Evolutionary conservation across 148 eudicot genomes (phyloP).

Genomic region (Talinum fruticosum): DNA sequence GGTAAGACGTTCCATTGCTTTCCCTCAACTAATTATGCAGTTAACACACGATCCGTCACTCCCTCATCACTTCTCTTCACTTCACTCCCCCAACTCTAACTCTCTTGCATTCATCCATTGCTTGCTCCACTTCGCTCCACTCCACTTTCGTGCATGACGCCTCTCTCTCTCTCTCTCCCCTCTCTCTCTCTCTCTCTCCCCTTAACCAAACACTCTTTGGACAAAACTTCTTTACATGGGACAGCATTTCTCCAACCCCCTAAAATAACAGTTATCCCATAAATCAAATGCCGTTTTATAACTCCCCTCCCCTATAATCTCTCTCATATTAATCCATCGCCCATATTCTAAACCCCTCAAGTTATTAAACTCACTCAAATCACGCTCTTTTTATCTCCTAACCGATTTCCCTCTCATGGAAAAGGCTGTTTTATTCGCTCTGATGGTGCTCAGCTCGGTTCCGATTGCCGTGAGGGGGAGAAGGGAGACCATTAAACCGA

Average conservation of each 20-base stretch:
- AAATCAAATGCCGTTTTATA: neutral
- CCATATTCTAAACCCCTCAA: neutral
- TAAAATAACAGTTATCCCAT: conserved; percentile 3
- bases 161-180: conserved; percentile 8
- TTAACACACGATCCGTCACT: conserved; percentile 2
- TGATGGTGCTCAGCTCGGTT: neutral
- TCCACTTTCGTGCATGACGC: neutral
- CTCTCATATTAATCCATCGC: neutral
- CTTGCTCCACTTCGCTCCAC: conserved; percentile 8
- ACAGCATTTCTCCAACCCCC: neutral
- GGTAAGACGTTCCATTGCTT: neutral
- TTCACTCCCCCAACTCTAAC: conserved; percentile 4
- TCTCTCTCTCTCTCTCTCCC: neutral
- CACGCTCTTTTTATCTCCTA: conserved; percentile 15
- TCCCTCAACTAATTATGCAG: neutral
- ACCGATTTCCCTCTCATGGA: conserved; percentile 13
- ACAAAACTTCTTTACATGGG: neutral
- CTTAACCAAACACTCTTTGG: neutral
- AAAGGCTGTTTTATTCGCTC: neutral
- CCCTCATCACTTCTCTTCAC: conserved; percentile 7
- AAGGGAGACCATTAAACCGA: neutral
- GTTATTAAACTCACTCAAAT: neutral
- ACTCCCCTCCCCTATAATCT: neutral
- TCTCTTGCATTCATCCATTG: conserved; percentile 18
- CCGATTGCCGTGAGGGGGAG: neutral